Evolutionary conservation across 495 filamentous ascomycete genomes (phyloP).

Genomic region (Stereocaulon alpinum): DNA sequence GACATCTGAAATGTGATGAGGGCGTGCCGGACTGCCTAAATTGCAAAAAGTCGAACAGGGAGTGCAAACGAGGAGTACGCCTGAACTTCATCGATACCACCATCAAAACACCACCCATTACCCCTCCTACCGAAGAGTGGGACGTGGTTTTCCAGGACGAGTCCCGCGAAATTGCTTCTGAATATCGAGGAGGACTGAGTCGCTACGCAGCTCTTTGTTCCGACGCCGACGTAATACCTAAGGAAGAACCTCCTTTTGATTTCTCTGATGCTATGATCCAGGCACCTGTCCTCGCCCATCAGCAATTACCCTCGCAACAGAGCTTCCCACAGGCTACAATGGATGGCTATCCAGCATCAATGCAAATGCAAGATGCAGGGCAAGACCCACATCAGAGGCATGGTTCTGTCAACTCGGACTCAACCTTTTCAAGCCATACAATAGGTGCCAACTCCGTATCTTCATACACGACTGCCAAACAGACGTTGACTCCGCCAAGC

Average conservation of each 20-base stretch:
- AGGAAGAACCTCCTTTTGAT: constrained; percentile 32
- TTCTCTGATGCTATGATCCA: constrained; percentile 27
- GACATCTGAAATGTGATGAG: constrained; percentile 80
- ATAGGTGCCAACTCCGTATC: constrained; percentile 18
- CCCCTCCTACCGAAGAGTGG: constrained; percentile 53
- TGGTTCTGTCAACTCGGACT: constrained; percentile 28
- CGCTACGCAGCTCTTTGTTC: constrained; percentile 53
- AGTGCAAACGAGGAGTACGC: constrained; percentile 77
- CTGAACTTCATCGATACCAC: constrained; percentile 90
- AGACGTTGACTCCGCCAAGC: constrained; percentile 40
- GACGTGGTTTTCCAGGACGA: constrained; percentile 77
- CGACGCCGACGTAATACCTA: constrained; percentile 28
- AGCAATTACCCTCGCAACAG: constrained; percentile 36
- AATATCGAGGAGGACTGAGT: constrained; percentile 74
- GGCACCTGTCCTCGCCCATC: constrained; percentile 27
- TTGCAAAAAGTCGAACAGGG: constrained; percentile 75
- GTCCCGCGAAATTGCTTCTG: constrained; percentile 80
- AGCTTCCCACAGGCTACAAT: constrained; percentile 27
- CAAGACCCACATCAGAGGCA: constrained; percentile 26
- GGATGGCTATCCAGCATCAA: constrained; percentile 26
- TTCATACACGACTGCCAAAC: constrained; percentile 33
- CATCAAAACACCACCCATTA: constrained; percentile 55
- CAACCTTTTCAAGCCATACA: constrained; percentile 24
- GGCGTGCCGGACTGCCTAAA: constrained; percentile 69
- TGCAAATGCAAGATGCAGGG: constrained; percentile 22